Evolutionary conservation across 345 rosid genomes (phyloP).

Genomic region (Eutrema heterophyllum): DNA sequence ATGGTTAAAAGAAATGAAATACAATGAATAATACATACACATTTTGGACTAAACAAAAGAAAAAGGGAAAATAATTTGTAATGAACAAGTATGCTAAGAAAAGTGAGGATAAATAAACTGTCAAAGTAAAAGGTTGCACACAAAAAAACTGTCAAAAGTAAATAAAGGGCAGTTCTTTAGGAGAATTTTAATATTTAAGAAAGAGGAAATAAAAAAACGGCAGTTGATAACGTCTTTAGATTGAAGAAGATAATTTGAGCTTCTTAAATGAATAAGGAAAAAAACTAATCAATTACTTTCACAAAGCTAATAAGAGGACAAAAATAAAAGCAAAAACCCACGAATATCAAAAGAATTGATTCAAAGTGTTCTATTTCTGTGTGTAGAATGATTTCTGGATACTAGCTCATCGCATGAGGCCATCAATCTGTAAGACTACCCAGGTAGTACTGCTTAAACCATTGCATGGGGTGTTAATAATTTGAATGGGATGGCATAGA

Average conservation of each 20-base stretch:
- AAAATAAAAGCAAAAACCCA: background rate
- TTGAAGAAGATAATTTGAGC: background rate
- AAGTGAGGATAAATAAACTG: background rate
- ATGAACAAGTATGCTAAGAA: background rate
- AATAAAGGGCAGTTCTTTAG: background rate
- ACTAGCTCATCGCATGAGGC: too few species aligned
- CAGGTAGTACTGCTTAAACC: too few species aligned
- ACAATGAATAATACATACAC: background rate
- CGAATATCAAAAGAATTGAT: background rate
- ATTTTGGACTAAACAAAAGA: background rate
- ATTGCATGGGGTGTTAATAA: too few species aligned
- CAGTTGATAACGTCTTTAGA: slow-evolving; percentile 5
- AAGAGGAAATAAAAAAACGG: background rate
- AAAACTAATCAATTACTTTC: background rate
- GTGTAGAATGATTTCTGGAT: too few species aligned
- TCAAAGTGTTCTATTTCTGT: too few species aligned
- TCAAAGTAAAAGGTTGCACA: too few species aligned
- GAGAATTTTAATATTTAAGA: background rate
- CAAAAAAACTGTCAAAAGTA: background rate
- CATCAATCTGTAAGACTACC: too few species aligned
- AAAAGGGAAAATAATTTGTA: background rate
- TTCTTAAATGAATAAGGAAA: background rate
- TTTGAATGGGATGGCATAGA: too few species aligned
- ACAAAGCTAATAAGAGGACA: slow-evolving; percentile 11
- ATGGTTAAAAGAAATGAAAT: background rate